These are phyloP conservation scores for Aegilops sharonensis DNA, from an alignment of 176 grass and related monocot species.

Conservation along the genomic window DNA sequence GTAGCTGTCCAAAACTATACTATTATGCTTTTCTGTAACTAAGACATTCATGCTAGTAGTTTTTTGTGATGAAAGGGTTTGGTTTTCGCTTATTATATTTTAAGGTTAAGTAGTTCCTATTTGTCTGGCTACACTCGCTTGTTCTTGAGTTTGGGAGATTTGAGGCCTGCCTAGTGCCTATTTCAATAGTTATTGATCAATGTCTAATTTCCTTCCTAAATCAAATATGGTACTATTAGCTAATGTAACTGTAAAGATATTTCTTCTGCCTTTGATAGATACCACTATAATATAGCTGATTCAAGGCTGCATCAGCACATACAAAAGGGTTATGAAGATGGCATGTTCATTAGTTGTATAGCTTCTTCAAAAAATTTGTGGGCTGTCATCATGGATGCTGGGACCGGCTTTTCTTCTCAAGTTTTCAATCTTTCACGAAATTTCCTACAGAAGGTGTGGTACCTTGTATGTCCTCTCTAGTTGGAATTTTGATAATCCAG, in stretches of 20 bases:
- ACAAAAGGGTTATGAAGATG: conserved; percentile 74
- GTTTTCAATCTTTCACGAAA: conserved; percentile 63
- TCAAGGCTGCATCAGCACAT: conserved; percentile 72
- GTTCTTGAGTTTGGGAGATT: not conserved
- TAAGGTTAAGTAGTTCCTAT: not conserved
- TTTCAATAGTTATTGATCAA: not conserved
- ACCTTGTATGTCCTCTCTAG: not conserved
- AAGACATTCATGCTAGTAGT: not conserved
- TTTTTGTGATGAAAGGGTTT: not conserved
- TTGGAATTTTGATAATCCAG: not conserved
- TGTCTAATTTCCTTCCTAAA: not conserved
- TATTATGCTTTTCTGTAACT: not conserved
- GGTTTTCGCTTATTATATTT: not conserved
- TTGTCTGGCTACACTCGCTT: not conserved
- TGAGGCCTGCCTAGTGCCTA: not conserved
- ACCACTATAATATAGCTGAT: conserved; percentile 82
- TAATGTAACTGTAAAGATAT: conserved; percentile 9
- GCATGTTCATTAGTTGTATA: conserved; percentile 73
- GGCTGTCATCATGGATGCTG: conserved; percentile 82
- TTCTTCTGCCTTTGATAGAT: conserved; percentile 43
- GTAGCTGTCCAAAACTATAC: not conserved
- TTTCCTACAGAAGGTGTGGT: conserved; percentile 71
- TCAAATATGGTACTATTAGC: not conserved
- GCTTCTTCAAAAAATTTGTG: conserved; percentile 67
- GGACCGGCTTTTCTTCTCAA: conserved; percentile 64